phyloP scores from a whole-genome alignment of 2,329 filamentous ascomycete genomes.

The Podosphaera xanthii region DNA sequence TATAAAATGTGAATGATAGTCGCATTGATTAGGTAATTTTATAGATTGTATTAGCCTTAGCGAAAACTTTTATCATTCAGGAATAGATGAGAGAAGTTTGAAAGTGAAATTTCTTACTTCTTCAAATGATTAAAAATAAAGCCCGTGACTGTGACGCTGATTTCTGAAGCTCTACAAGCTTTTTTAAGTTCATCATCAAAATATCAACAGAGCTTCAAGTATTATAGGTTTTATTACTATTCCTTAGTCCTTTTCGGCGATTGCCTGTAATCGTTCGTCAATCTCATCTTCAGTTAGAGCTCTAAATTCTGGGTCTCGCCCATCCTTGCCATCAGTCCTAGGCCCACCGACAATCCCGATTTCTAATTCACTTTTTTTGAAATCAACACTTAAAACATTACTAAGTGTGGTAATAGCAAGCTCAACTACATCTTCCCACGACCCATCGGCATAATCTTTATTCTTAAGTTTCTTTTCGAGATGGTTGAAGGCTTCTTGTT shows the following conservation, averaged over 20 bases:
- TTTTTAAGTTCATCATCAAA: slow-evolving; percentile 3
- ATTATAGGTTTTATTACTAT: not conserved
- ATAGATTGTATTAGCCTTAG: no score
- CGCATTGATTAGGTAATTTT: no score
- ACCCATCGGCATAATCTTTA: slow-evolving; percentile 81
- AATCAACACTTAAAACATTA: slow-evolving; percentile 93
- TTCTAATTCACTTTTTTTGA: slow-evolving; percentile 98
- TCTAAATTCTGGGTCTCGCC: slow-evolving; percentile 58
- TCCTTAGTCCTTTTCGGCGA: slow-evolving; percentile 87
- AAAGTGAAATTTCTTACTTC: no score
- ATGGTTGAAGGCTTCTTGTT: slow-evolving; percentile 95
- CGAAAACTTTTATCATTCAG: no score
- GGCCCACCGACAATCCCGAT: slow-evolving; percentile 92
- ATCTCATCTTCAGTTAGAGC: slow-evolving; percentile 92
- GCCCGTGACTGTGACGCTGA: slow-evolving; percentile 9
- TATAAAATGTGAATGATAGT: no score
- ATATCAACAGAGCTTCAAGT: slow-evolving; percentile 5
- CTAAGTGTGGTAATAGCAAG: slow-evolving; percentile 86
- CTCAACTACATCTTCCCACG: slow-evolving; percentile 95
- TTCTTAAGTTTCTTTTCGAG: slow-evolving; percentile 99
- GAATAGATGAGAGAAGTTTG: no score
- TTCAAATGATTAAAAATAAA: not conserved
- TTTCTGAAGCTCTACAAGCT: slow-evolving; percentile 6
- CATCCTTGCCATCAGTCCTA: slow-evolving; percentile 58
- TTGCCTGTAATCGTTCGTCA: slow-evolving; percentile 90